Conservation (phyloP, 1,284 basidiomycete genomes). For the Ganoderma leucocontextum region DNA sequence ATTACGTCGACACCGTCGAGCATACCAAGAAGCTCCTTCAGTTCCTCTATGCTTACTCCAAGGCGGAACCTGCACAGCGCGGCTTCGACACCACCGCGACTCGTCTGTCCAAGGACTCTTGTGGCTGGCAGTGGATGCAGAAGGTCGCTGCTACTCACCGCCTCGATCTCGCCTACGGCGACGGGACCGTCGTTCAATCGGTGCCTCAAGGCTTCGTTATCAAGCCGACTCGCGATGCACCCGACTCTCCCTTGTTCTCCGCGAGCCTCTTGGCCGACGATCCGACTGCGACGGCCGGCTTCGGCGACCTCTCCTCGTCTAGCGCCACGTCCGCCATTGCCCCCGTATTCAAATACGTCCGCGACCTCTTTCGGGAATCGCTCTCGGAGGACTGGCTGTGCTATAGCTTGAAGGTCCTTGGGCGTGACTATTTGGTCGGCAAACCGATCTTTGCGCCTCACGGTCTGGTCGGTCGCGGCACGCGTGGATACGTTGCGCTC, state of each 20-base stretch:
- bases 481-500: background rate
- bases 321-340: too few species aligned
- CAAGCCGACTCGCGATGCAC: background rate
- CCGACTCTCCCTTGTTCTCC: background rate
- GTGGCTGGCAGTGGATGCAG: slow-evolving; percentile 19
- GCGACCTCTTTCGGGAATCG: slow-evolving; percentile 15
- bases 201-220: too few species aligned
- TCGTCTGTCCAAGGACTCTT: background rate
- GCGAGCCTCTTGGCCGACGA: too few species aligned
- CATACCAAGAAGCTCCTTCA: slow-evolving; percentile 9
- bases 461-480: background rate
- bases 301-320: background rate
- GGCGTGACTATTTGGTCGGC: background rate
- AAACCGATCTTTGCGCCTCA: background rate
- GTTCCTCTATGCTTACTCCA: slow-evolving; percentile 7
- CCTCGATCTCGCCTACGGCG: slow-evolving; percentile 9
- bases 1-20: background rate
- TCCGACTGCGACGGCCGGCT: background rate
- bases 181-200: background rate
- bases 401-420: slow-evolving; percentile 9
- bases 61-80: background rate
- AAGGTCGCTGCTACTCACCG: background rate
- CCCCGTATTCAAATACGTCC: slow-evolving; percentile 18
- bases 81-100: slow-evolving; percentile 16
- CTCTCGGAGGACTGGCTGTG: slow-evolving; percentile 10